phyloP scores from a whole-genome alignment of 139 green algal genomes.

The Bryopsis sp. region DNA sequence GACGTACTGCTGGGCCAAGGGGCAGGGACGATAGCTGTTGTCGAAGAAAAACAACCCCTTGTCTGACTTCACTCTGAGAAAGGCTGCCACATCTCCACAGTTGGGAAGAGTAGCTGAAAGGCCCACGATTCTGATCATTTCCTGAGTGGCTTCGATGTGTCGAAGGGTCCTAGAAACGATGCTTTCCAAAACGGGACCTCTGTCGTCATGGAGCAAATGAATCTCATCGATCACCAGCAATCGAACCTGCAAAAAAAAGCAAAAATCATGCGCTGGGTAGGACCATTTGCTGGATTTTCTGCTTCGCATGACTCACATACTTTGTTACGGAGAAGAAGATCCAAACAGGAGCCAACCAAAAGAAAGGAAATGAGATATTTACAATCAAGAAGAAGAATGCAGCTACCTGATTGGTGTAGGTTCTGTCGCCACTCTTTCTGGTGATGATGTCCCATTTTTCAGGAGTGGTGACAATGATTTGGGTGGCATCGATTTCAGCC shows the following conservation, averaged over 20 bases:
- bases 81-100: constrained; percentile 90
- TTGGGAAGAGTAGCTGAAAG: constrained; percentile 96
- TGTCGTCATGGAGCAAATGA: constrained; percentile 93
- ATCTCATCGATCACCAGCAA: constrained; percentile 99
- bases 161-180: constrained; percentile 91
- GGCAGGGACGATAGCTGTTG: constrained; percentile 87
- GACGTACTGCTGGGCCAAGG: constrained; percentile 93
- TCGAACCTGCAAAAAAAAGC: constrained; percentile 38
- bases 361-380: not conserved
- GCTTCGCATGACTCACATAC: no score
- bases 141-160: constrained; percentile 84
- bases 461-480: constrained; percentile 96
- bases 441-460: constrained; percentile 99
- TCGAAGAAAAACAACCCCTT: constrained; percentile 97
- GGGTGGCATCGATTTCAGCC: constrained; percentile 85
- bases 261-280: not conserved
- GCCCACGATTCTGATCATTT: constrained; percentile 90
- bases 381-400: not conserved
- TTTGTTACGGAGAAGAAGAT: constrained; percentile 5
- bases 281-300: no score
- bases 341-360: not conserved
- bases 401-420: constrained; percentile 77
- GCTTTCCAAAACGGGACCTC: constrained; percentile 89
- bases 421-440: constrained; percentile 83
- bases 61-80: constrained; percentile 82